Evolutionary conservation across 129 eudicot species (phyloP).

Genomic region (Pseudognaphalium luteoalbum): DNA sequence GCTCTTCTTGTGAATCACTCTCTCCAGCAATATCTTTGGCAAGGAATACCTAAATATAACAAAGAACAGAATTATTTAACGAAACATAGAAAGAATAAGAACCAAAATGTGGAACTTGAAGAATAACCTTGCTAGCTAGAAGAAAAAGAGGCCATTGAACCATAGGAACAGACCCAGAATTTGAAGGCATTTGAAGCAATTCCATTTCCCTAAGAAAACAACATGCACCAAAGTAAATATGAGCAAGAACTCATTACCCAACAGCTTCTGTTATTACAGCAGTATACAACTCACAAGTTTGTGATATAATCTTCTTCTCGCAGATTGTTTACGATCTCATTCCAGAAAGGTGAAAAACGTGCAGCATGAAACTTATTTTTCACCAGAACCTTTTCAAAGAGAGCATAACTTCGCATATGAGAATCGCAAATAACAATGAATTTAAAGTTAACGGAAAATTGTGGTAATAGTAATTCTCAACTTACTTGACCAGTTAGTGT

Average conservation of each 20-base stretch:
- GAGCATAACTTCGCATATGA: conserved; percentile 16
- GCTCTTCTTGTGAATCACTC: conserved; percentile 84
- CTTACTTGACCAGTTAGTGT: conserved; percentile 53
- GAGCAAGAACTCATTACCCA: not conserved
- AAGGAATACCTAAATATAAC: conserved; percentile 58
- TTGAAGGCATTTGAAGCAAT: conserved; percentile 86
- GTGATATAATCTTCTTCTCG: conserved; percentile 91
- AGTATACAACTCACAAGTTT: conserved; percentile 51
- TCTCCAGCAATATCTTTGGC: conserved; percentile 92
- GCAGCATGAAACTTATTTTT: conserved; percentile 71
- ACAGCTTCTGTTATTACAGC: not conserved
- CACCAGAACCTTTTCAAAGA: conserved; percentile 45
- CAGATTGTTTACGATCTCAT: conserved; percentile 80
- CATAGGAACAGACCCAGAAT: conserved; percentile 69
- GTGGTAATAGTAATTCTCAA: not conserved
- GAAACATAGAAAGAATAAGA: conserved; percentile 3
- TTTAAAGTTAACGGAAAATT: not conserved
- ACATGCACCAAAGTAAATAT: not conserved
- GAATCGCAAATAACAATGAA: not conserved
- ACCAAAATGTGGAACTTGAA: conserved; percentile 6
- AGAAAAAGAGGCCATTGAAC: conserved; percentile 99
- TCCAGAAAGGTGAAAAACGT: conserved; percentile 95
- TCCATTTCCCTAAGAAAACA: conserved; percentile 78
- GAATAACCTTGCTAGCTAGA: conserved; percentile 88
- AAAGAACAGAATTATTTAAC: not conserved